Conservation (phyloP, 257 asterid genomes). For the Salvia miltiorrhiza region DNA sequence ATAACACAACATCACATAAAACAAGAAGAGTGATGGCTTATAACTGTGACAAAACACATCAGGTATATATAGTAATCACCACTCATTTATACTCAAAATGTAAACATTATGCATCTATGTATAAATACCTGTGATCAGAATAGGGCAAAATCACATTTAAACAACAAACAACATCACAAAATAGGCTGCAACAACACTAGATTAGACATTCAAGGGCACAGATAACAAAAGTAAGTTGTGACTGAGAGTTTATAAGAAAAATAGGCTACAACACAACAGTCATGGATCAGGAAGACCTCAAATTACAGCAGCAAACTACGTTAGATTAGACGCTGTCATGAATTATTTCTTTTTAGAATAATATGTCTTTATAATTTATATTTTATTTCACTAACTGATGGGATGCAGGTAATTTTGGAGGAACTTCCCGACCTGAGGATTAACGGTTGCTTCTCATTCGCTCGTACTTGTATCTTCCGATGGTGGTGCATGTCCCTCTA, state of each 20-base stretch:
- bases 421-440: conserved; percentile 1
- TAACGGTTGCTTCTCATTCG: conserved; percentile 20
- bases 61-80: too few species aligned
- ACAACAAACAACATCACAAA: background rate
- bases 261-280: conserved; percentile 41
- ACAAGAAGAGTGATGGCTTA: too few species aligned
- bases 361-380: conserved; percentile 7
- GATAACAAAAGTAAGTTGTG: background rate
- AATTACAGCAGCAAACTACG: conserved; percentile 29
- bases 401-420: conserved; percentile 12
- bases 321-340: conserved; percentile 16
- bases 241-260: background rate
- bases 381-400: conserved; percentile 20
- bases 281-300: conserved; percentile 24
- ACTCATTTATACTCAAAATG: too few species aligned
- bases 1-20: too few species aligned
- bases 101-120: too few species aligned
- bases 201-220: background rate
- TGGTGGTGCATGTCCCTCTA: conserved; percentile 31
- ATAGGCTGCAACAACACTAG: background rate
- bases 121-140: background rate
- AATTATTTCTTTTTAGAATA: conserved; percentile 14
- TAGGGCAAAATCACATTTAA: background rate
- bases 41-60: too few species aligned
- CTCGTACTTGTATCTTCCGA: conserved; percentile 28